Conservation (phyloP, 495 filamentous ascomycete species). For the Astrothelium macrocarpum region DNA sequence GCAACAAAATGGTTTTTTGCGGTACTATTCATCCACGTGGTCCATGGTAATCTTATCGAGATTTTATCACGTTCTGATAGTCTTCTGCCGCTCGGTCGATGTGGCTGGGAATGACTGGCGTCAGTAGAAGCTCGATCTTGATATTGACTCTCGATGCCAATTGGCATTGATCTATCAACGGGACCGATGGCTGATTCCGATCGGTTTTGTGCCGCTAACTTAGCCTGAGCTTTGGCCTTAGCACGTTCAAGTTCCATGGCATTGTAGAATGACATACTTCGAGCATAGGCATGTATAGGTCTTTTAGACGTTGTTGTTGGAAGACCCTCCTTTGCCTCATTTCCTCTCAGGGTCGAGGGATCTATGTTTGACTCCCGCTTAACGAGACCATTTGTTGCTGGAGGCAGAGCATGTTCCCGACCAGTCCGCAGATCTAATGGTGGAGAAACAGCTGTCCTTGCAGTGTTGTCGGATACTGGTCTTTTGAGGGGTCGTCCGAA, state of each 20-base stretch:
- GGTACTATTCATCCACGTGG: slow-evolving; percentile 10
- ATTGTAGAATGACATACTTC: neutral
- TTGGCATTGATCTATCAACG: neutral
- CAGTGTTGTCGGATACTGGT: neutral
- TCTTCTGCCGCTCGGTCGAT: neutral
- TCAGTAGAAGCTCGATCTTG: neutral
- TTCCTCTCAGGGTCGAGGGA: neutral
- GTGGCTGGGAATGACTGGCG: neutral
- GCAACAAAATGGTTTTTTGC: slow-evolving; percentile 43
- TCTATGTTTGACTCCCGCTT: neutral
- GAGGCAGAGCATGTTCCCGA: neutral
- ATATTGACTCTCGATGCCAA: neutral
- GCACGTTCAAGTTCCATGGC: neutral
- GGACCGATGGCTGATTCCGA: neutral
- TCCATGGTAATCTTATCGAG: neutral
- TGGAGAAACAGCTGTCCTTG: neutral
- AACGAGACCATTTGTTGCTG: neutral
- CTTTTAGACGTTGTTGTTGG: neutral
- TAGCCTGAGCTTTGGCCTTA: neutral
- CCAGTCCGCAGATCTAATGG: neutral
- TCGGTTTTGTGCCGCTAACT: neutral
- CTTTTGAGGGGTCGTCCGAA: neutral
- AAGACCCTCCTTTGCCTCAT: neutral
- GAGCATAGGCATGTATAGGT: neutral
- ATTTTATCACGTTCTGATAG: neutral